These are phyloP conservation scores for Russula compacta DNA, from an alignment of 768 basidiomycete species.

Conservation along the genomic window DNA sequence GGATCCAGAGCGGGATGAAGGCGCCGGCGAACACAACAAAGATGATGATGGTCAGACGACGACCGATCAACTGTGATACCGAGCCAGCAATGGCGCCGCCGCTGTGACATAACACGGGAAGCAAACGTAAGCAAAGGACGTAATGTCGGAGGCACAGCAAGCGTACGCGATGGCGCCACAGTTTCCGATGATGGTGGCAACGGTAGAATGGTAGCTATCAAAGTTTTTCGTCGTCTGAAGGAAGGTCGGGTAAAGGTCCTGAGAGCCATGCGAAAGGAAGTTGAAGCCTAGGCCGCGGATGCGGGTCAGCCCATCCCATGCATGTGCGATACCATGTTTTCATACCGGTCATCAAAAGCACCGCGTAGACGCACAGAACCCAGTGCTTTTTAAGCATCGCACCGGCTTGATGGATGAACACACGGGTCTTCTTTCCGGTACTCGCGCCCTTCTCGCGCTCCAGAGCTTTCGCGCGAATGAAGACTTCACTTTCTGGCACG, in stretches of 20 bases:
- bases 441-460: conserved; percentile 35
- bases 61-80: conserved; percentile 35
- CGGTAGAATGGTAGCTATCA: conserved; percentile 27
- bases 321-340: not conserved
- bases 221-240: conserved; percentile 31
- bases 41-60: conserved; percentile 36
- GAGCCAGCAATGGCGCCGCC: conserved; percentile 34
- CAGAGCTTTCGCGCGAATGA: conserved; percentile 53
- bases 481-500: conserved; percentile 73
- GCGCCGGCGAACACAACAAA: conserved; percentile 28
- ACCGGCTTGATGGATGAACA: conserved; percentile 65
- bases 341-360: conserved; percentile 67
- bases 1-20: conserved; percentile 36
- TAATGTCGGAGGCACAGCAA: not conserved
- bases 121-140: conserved; percentile 10
- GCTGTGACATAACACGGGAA: conserved; percentile 14
- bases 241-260: conserved; percentile 36
- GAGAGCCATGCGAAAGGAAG: conserved; percentile 45
- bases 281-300: conserved; percentile 33
- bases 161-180: conserved; percentile 27
- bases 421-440: conserved; percentile 44
- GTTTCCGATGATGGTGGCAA: conserved; percentile 39
- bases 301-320: not conserved
- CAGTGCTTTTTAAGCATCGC: conserved; percentile 79
- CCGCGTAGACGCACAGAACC: conserved; percentile 75